Conservation (phyloP, 192 early-diverging fungal species). For the Coemansia furcata region DNA sequence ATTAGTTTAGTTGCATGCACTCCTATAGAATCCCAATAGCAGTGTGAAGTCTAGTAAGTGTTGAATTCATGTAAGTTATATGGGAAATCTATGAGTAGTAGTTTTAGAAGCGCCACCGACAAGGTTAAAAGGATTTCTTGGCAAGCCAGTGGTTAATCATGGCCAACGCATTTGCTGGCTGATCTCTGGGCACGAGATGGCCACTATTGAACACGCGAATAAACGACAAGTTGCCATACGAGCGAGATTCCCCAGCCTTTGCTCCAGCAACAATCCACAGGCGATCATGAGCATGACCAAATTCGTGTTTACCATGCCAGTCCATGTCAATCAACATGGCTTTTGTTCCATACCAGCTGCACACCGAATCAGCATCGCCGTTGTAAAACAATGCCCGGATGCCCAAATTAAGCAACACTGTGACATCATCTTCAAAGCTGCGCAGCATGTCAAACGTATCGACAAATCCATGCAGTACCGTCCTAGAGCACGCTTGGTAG, state of each 20-base stretch:
- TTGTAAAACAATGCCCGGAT: constrained; percentile 82
- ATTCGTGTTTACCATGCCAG: constrained; percentile 75
- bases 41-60: no score
- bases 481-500: constrained; percentile 73
- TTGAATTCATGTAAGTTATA: no score
- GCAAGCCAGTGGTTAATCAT: constrained; percentile 82
- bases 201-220: constrained; percentile 81
- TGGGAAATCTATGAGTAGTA: no score
- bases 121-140: neutral
- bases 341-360: constrained; percentile 85
- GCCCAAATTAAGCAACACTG: constrained; percentile 66
- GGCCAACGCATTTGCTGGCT: constrained; percentile 70
- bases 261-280: constrained; percentile 66
- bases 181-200: constrained; percentile 87
- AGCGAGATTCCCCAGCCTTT: constrained; percentile 62
- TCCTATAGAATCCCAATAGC: neutral
- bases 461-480: constrained; percentile 69
- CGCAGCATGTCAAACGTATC: constrained; percentile 76
- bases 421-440: constrained; percentile 61
- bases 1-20: neutral
- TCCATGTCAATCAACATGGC: constrained; percentile 73
- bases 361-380: constrained; percentile 90
- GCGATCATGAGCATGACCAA: constrained; percentile 65
- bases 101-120: neutral
- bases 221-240: constrained; percentile 69